Conservation (phyloP, 2,329 filamentous ascomycete genomes). For the Tolypocladium ovalisporum region DNA sequence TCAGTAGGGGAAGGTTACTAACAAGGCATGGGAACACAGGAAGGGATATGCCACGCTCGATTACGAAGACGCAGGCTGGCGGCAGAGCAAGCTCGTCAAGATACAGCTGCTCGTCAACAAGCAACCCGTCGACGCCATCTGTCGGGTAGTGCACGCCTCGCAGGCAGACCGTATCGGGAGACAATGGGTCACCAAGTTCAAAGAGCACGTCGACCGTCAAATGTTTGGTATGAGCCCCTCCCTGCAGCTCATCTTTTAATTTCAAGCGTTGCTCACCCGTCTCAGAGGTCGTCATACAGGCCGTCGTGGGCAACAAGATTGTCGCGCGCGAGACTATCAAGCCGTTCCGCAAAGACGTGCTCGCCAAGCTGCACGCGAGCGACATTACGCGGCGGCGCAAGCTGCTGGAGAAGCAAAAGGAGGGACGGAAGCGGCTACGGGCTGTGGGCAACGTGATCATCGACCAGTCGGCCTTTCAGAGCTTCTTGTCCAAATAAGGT, state of each 20-base stretch:
- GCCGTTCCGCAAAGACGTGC: constrained; percentile 89
- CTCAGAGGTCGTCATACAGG: constrained; percentile 82
- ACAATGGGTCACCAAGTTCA: constrained; percentile 91
- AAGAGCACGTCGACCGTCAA: constrained; percentile 89
- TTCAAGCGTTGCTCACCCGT: not conserved
- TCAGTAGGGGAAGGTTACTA: not conserved
- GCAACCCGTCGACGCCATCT: constrained; percentile 82
- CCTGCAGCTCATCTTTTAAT: fast-evolving
- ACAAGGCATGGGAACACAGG: not conserved
- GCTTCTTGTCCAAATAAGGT: constrained; percentile 68
- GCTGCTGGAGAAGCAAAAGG: constrained; percentile 92
- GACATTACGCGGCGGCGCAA: constrained; percentile 78
- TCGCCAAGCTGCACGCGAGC: constrained; percentile 84
- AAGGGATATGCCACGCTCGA: constrained; percentile 95
- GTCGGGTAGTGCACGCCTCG: constrained; percentile 75
- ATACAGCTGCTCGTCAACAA: constrained; percentile 92
- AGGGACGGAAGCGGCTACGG: constrained; percentile 77
- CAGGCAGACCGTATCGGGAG: constrained; percentile 74
- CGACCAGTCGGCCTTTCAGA: constrained; percentile 90
- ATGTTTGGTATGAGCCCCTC: constrained; percentile 54
- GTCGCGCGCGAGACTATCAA: constrained; percentile 92
- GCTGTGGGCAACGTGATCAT: constrained; percentile 88
- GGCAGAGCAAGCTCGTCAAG: constrained; percentile 69
- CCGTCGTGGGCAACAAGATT: constrained; percentile 69
- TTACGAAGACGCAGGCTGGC: constrained; percentile 92